Percentiles rank a stretch among this genome's conserved stretches.
Conservation (phyloP, 306 rosid species). For the Acacia confusa region DNA sequence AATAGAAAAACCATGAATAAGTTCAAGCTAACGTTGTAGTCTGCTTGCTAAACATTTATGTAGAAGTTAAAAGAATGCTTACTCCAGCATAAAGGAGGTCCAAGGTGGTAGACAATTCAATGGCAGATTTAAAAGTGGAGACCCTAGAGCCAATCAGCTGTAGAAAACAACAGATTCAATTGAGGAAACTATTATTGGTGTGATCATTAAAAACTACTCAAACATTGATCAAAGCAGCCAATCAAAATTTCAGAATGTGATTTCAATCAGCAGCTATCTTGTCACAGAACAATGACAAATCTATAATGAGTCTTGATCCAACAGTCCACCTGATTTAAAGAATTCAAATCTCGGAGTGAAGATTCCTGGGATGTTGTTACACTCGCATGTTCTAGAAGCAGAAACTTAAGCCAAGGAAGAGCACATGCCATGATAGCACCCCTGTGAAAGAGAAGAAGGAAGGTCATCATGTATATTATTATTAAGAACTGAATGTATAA, state of each 20-base stretch:
- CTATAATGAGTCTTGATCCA: not conserved
- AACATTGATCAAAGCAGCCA: not conserved
- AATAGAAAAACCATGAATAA: constrained; percentile 12
- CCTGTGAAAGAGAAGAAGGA: constrained; percentile 27
- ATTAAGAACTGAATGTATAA: not conserved
- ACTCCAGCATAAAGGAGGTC: constrained; percentile 65
- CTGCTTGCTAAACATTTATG: not conserved
- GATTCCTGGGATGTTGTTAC: constrained; percentile 77
- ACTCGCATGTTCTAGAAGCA: constrained; percentile 76
- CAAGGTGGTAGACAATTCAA: constrained; percentile 67
- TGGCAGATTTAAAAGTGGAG: constrained; percentile 62
- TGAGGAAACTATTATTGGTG: not conserved
- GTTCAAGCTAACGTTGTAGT: not conserved
- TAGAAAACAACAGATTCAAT: constrained; percentile 20
- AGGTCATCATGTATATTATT: not conserved
- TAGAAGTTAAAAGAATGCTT: constrained; percentile 21
- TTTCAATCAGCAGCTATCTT: not conserved
- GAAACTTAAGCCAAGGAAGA: constrained; percentile 72
- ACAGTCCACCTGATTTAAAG: constrained; percentile 66
- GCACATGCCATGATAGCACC: constrained; percentile 83
- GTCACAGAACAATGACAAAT: not conserved
- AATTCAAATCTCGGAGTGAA: constrained; percentile 69
- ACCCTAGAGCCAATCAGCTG: constrained; percentile 82
- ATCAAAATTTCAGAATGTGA: not conserved
- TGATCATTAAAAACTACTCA: constrained; percentile 9